Evolutionary conservation across 345 rosid species (phyloP).

Genomic region (Gossypium longicalyx): DNA sequence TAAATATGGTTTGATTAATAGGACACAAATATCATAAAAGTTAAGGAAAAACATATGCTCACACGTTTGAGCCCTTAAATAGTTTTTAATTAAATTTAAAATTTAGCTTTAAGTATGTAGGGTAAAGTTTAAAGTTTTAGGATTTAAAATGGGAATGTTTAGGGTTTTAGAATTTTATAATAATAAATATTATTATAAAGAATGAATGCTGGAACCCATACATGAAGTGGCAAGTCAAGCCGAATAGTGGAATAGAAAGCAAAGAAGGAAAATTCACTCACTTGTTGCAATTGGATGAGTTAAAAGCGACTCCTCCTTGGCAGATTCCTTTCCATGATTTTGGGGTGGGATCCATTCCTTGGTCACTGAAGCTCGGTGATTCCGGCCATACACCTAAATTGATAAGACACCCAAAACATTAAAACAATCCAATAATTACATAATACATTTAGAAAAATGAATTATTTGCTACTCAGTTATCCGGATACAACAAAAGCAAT

Average conservation of each 20-base stretch:
- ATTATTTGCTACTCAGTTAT: not conserved
- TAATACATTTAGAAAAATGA: not conserved
- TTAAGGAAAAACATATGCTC: too few species aligned
- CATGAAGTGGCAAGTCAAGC: too few species aligned
- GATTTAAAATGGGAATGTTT: too few species aligned
- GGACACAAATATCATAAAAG: too few species aligned
- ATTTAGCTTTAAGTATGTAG: too few species aligned
- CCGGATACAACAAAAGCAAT: not conserved
- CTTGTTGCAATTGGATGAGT: constrained; percentile 78
- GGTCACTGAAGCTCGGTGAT: constrained; percentile 67
- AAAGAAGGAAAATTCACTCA: constrained; percentile 16
- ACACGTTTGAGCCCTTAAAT: too few species aligned
- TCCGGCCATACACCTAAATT: constrained; percentile 90
- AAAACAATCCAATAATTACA: too few species aligned
- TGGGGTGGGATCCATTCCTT: constrained; percentile 76
- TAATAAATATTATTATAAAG: not conserved
- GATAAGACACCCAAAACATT: not conserved
- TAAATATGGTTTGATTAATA: too few species aligned
- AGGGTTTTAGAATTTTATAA: not conserved
- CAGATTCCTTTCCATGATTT: constrained; percentile 89
- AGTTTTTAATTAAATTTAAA: too few species aligned
- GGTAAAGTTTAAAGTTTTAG: too few species aligned
- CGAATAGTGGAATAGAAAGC: too few species aligned
- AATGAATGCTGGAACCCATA: too few species aligned
- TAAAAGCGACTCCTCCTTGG: constrained; percentile 57